These are phyloP conservation scores for Bathelium albidoporum DNA, from an alignment of 495 filamentous ascomycete species.

Conservation along the genomic window DNA sequence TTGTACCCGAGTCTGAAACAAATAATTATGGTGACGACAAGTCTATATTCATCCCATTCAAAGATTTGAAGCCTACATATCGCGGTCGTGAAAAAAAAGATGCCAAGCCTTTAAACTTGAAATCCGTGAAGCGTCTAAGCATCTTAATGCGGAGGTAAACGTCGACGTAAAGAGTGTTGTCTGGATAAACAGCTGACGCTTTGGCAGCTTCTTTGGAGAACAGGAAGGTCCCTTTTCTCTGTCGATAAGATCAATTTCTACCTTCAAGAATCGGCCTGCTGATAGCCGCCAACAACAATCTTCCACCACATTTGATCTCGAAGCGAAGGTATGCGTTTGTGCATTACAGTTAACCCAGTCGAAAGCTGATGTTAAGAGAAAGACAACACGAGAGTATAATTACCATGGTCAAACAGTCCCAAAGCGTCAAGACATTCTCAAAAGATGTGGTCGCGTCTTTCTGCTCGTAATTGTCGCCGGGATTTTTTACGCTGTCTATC, in stretches of 20 bases:
- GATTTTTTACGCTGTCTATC: not conserved
- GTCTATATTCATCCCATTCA: slow-evolving; percentile 46
- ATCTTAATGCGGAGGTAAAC: slow-evolving; percentile 70
- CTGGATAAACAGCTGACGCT: not conserved
- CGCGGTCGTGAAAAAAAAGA: slow-evolving; percentile 54
- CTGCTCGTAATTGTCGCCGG: not conserved
- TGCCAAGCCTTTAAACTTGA: slow-evolving; percentile 43
- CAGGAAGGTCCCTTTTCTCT: slow-evolving; percentile 62
- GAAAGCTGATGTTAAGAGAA: not conserved
- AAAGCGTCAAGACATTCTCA: not conserved
- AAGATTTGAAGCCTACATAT: slow-evolving; percentile 58
- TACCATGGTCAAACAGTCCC: not conserved
- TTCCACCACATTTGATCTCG: not conserved
- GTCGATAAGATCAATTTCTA: slow-evolving; percentile 42
- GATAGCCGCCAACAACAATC: not conserved
- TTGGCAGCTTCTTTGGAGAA: slow-evolving; percentile 58
- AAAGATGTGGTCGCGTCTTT: not conserved
- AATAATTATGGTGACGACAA: slow-evolving; percentile 14
- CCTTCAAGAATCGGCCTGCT: slow-evolving; percentile 19
- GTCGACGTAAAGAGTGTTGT: too few species aligned
- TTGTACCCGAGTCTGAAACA: slow-evolving; percentile 20
- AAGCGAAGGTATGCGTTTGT: not conserved
- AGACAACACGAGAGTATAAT: not conserved
- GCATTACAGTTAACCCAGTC: too few species aligned
- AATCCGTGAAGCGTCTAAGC: slow-evolving; percentile 52